A percentile compares a stretch with the other conserved stretches of the same genome.
phyloP scores from a whole-genome alignment of 148 eudicot genomes.

The Camellia japonica region DNA sequence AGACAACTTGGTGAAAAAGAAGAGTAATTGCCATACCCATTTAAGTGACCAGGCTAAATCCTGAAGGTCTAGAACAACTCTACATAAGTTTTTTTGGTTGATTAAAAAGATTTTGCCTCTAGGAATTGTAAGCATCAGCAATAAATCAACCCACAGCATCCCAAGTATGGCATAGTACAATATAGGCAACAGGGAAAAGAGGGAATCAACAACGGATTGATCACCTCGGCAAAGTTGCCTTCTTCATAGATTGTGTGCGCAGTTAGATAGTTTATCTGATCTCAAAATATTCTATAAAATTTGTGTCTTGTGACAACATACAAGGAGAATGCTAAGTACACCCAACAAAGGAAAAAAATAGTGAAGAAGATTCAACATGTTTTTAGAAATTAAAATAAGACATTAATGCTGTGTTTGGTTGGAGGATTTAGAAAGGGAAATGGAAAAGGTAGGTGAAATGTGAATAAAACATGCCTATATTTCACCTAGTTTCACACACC shows the following conservation, averaged over 20 bases:
- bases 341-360: neutral
- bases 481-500: too few relatives aligned
- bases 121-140: conserved; percentile 11
- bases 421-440: too few relatives aligned
- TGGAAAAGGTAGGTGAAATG: too few relatives aligned
- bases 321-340: neutral
- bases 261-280: neutral
- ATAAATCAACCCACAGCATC: conserved; percentile 7
- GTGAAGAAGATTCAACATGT: neutral
- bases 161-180: conserved; percentile 13
- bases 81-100: neutral
- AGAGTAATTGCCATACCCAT: too few relatives aligned
- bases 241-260: neutral
- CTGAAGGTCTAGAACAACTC: too few relatives aligned
- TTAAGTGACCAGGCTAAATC: neutral
- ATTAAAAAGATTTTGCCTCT: neutral
- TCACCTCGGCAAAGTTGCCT: conserved; percentile 30
- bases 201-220: conserved; percentile 27
- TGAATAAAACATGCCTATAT: too few relatives aligned
- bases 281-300: neutral
- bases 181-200: conserved; percentile 50
- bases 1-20: neutral
- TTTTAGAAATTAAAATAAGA: neutral
- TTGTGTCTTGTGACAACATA: neutral
- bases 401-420: too few relatives aligned